Base-by-base conservation (phyloP, 768 basidiomycete species). In the Psilocybe tampanensis region DNA sequence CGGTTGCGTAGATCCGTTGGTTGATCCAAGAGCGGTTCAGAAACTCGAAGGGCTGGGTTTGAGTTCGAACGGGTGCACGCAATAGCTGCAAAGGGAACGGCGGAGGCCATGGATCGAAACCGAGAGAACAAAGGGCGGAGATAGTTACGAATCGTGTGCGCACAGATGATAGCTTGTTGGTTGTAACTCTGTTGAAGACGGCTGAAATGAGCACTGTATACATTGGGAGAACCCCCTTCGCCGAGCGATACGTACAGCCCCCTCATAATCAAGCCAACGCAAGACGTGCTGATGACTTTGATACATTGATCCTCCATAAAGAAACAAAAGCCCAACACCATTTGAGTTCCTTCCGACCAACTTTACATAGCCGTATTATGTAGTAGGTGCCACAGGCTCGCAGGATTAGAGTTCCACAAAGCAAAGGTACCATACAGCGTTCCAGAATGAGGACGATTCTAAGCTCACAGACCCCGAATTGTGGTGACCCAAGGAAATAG, bases 231-330 rank as follows among this genome's bases (percentile, higher is more conserved):
- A n/a, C 18, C 13, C 26, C n/a, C n/a, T n/a, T n/a, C n/a, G n/a
- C n/a, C 29, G 24, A 29, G 15, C 47, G 17, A 48, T 48, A 48
- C 47, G 47, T 48, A 48, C 47, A 48, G 36, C 29, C 12, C 2
- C 29, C 29, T 33, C 47, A 48, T 23, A 18, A 33, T 33, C 23
- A 17, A 33, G 19, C 47, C 47, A 18, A 18, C 32, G 47, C 29
- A 17, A 24, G 23, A 23, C 13, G 17, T 48, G 6, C 36, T 3
- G 36, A 39, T 29, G 33, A 7, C 33, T 15, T n/a, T 48, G 47
- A 32, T 8, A 47, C 15, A 24, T 26, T 47, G 45, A 47, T 47
- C 45, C 45, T 47, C 47, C 47, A 48, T 48, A 51, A 58, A 58
- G 56, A 47, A 58, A 52, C 45, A 47, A 50, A 45, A 52, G 34